A percentile compares a stretch with the other conserved stretches of the same genome.
Evolutionary conservation across 2,329 filamentous ascomycete genomes (phyloP).

Genomic region (Drechslera avenae): DNA sequence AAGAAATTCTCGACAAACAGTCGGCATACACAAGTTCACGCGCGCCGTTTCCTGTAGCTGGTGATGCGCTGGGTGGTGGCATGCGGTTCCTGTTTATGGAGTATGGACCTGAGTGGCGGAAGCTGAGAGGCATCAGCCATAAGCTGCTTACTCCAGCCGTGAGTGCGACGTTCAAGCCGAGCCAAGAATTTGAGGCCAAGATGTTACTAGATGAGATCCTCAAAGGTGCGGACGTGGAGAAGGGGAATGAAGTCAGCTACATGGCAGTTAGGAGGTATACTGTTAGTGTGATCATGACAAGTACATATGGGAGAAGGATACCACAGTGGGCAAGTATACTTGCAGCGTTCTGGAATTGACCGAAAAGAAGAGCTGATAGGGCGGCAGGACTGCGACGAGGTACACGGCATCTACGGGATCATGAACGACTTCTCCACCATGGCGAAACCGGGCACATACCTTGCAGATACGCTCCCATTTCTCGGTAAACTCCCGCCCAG

Average conservation of each 20-base stretch:
- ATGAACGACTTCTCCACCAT: slow-evolving; percentile 43
- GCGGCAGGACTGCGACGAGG: slow-evolving; percentile 38
- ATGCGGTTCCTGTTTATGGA: slow-evolving; percentile 51
- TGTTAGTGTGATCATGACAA: slow-evolving; percentile 46
- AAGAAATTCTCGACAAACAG: slow-evolving; percentile 53
- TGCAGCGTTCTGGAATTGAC: neutral
- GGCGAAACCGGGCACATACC: slow-evolving; percentile 36
- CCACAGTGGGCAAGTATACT: slow-evolving; percentile 34
- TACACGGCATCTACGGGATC: slow-evolving; percentile 40
- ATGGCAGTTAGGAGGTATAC: slow-evolving; percentile 40
- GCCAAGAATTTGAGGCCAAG: slow-evolving; percentile 54
- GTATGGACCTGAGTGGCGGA: slow-evolving; percentile 52
- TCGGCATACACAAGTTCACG: slow-evolving; percentile 45
- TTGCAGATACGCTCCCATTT: slow-evolving; percentile 40
- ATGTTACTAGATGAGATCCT: slow-evolving; percentile 52
- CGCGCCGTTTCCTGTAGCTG: slow-evolving; percentile 47
- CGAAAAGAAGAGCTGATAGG: neutral
- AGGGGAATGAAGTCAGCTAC: slow-evolving; percentile 32
- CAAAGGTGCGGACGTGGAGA: slow-evolving; percentile 31
- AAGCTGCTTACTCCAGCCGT: slow-evolving; percentile 46
- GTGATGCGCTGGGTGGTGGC: slow-evolving; percentile 49
- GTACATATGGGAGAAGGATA: slow-evolving; percentile 43
- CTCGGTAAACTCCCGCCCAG: slow-evolving; percentile 32
- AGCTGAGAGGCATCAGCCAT: slow-evolving; percentile 48
- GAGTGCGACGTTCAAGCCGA: slow-evolving; percentile 50